Conservation (phyloP, 345 rosid genomes). For the Populus ilicifolia region DNA sequence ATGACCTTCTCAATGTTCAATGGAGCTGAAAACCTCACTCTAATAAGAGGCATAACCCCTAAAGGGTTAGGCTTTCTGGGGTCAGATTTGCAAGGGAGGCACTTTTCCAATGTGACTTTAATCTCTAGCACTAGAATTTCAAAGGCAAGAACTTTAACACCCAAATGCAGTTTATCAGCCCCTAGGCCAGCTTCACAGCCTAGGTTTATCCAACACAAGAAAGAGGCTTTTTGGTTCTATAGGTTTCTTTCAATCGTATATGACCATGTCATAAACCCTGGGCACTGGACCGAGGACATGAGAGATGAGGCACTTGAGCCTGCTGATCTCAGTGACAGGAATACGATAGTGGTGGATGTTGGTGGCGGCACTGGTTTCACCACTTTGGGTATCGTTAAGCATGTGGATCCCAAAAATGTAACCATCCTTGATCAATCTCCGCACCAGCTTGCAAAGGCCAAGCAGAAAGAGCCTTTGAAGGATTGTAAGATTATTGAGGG, state of each 20-base stretch:
- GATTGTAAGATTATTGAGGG: constrained; percentile 91
- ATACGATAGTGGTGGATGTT: constrained; percentile 88
- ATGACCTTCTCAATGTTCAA: constrained; percentile 74
- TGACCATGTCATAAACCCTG: constrained; percentile 88
- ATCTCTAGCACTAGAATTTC: constrained; percentile 27
- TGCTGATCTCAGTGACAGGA: constrained; percentile 71
- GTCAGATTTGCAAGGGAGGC: constrained; percentile 44
- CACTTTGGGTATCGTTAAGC: constrained; percentile 90
- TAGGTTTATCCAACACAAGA: constrained; percentile 94
- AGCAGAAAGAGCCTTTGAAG: constrained; percentile 89
- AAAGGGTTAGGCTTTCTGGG: constrained; percentile 36
- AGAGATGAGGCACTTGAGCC: constrained; percentile 96
- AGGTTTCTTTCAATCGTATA: constrained; percentile 89
- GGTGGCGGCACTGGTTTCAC: constrained; percentile 99
- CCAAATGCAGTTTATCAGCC: constrained; percentile 66
- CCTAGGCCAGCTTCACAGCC: constrained; percentile 92
- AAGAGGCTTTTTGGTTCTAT: constrained; percentile 98
- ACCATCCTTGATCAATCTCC: constrained; percentile 97
- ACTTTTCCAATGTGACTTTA: constrained; percentile 30
- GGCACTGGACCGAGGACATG: constrained; percentile 99
- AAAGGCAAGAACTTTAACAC: constrained; percentile 27
- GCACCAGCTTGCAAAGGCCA: constrained; percentile 96
- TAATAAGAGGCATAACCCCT: constrained; percentile 33
- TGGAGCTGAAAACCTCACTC: constrained; percentile 58
- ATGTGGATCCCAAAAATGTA: constrained; percentile 91